A percentile compares a stretch with the other conserved stretches of the same genome.
These are phyloP conservation scores for Penstemon eatonii DNA, from an alignment of 257 asterid species.

Conservation along the genomic window DNA sequence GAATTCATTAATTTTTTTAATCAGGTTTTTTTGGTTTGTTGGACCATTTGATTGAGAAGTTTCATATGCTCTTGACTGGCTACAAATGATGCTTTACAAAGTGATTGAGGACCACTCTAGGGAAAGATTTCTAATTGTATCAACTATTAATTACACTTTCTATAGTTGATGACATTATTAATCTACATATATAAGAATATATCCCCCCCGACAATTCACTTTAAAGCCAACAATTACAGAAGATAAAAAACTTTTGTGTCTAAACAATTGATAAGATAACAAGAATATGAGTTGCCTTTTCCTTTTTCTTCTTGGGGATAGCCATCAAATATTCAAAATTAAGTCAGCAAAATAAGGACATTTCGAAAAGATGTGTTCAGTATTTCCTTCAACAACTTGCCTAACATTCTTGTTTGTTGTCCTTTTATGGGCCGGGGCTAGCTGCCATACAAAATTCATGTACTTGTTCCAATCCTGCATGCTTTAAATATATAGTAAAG, in stretches of 20 bases:
- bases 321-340: constrained; percentile 1
- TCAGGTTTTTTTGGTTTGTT: neutral
- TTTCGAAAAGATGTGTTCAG: neutral
- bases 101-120: constrained; percentile 26
- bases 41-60: constrained; percentile 14
- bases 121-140: constrained; percentile 11
- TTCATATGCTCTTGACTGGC: constrained; percentile 15
- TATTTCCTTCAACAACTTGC: neutral
- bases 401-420: neutral
- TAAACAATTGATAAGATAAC: neutral
- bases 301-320: neutral
- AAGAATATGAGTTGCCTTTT: neutral
- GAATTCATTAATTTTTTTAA: constrained; percentile 12
- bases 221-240: neutral
- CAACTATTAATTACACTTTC: constrained; percentile 20
- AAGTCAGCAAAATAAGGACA: neutral
- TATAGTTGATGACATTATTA: neutral
- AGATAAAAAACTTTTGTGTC: neutral
- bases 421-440: neutral
- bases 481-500: no score
- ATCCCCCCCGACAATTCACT: constrained; percentile 9
- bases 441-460: neutral
- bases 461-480: no score
- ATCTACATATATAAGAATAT: constrained; percentile 1
- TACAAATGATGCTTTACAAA: constrained; percentile 19